Base-by-base conservation (phyloP, 192 early-diverging fungal species). In the Pilaira anomala region DNA sequence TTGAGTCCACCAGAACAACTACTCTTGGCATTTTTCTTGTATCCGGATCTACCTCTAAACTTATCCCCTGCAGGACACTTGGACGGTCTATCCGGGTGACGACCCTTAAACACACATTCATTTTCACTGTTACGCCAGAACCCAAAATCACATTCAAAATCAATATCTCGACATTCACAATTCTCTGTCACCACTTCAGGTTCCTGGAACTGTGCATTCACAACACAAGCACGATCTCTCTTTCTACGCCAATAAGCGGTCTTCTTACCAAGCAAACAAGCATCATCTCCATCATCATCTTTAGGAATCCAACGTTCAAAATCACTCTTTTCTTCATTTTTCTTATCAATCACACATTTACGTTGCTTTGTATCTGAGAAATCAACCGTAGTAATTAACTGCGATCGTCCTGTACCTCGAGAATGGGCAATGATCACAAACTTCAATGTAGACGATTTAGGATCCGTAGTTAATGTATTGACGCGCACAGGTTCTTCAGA, bases 231-330 rank as follows among this genome's bases (percentile, higher is more conserved):
- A 21, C 83, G 81, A 40, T 81, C 78, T 1, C 74, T 62, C 76
- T 92, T 92, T 65, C 95, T 80, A 7, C 93, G 77, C 83, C 85
- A 91, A 68, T 87, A 93, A 6, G 75, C 71, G 3, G 83, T 78
- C 68, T 83, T 67, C 61, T 70, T 62, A 13, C 86, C 86, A 14
- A 86, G 70, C 5, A 86, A 67, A 57, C 92, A 93, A 12, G 79
- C 74, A 51, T 87, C 74, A 21, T 87, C 76, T 7, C 84, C 85
- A 30, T 85, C 79, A 24, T 80, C 77, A n/a, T 82, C 80, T 46
- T 83, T 80, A 1, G 88, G 85, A n/a, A 78, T 81, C 94, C 94
- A 97, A 60, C 80, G 67, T 63, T 97, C 93, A 86, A 96, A 99
- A 71, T 97, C 95, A 66, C 81, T 88, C 62, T 81, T 80, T 1